A percentile compares a stretch with the other conserved stretches of the same genome.
phyloP scores from a whole-genome alignment of 352 stramenopile genomes.

The Pythium sp. region DNA sequence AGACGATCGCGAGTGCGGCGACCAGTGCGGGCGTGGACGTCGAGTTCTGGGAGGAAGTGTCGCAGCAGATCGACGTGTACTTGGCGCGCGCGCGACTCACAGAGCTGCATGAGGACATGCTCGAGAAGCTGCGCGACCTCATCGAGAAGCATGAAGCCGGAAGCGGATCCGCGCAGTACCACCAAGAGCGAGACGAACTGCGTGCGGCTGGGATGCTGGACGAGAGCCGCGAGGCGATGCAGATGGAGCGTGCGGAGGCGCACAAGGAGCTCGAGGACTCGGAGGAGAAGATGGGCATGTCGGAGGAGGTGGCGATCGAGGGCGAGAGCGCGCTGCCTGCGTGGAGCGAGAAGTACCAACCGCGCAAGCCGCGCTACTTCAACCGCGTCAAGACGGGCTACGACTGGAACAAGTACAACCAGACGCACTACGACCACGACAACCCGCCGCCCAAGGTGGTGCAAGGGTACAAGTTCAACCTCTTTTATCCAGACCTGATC shows the following conservation, averaged over 20 bases:
- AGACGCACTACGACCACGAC: slow-evolving; percentile 99
- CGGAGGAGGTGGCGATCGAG: slow-evolving; percentile 88
- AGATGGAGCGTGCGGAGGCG: slow-evolving; percentile 62
- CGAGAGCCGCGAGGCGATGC: slow-evolving; percentile 58
- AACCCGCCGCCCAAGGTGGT: slow-evolving; percentile 99
- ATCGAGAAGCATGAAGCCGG: slow-evolving; percentile 34
- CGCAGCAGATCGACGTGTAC: slow-evolving; percentile 91
- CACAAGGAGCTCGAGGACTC: slow-evolving; percentile 63
- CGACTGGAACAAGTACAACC: slow-evolving; percentile 99
- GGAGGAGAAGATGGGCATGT: slow-evolving; percentile 81
- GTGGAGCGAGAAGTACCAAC: slow-evolving; percentile 97
- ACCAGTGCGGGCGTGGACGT: slow-evolving; percentile 80
- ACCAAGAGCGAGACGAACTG: not conserved
- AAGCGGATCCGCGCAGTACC: not conserved
- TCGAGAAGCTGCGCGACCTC: slow-evolving; percentile 88
- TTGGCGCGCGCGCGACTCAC: slow-evolving; percentile 85
- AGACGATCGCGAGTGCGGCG: slow-evolving; percentile 58
- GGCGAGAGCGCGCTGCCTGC: slow-evolving; percentile 50
- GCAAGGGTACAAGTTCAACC: slow-evolving; percentile 99
- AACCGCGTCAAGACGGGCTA: slow-evolving; percentile 99
- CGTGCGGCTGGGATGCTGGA: slow-evolving; percentile 28
- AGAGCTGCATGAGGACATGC: slow-evolving; percentile 93
- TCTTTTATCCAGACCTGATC: slow-evolving; percentile 99
- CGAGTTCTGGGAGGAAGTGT: slow-evolving; percentile 93
- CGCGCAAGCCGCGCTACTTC: slow-evolving; percentile 98